Evolutionary conservation across 768 basidiomycete species (phyloP).

Genomic region (Russula foetens): DNA sequence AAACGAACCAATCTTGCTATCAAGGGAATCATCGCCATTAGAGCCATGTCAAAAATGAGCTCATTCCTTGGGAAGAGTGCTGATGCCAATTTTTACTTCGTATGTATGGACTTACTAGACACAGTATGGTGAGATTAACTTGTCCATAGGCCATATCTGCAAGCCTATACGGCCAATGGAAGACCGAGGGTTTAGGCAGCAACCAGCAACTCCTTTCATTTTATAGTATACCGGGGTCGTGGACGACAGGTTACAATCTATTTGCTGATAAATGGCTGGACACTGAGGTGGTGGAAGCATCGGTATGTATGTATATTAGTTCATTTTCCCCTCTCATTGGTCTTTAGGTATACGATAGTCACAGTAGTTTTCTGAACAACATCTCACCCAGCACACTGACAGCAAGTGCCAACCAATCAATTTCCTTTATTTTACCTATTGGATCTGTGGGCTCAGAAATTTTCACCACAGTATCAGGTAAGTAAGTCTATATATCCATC

Average conservation of each 20-base stretch:
- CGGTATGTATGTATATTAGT: conserved; percentile 3
- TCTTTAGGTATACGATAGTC: conserved; percentile 5
- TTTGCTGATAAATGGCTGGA: conserved; percentile 51
- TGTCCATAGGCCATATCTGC: neutral
- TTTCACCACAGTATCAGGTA: no score
- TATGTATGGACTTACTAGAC: conserved; percentile 10
- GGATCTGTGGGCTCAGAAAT: no score
- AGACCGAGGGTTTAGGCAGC: neutral
- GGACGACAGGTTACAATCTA: conserved; percentile 57
- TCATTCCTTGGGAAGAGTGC: conserved; percentile 18
- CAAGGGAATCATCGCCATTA: conserved; percentile 62
- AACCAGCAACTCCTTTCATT: conserved; percentile 2
- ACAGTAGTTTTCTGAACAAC: conserved; percentile 1
- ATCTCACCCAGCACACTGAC: neutral
- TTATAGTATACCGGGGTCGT: conserved; percentile 27
- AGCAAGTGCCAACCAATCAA: no score
- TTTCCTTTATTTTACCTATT: no score
- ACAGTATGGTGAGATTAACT: neutral
- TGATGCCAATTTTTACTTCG: conserved; percentile 23
- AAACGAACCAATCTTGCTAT: conserved; percentile 70
- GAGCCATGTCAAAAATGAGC: conserved; percentile 53
- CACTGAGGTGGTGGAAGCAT: conserved; percentile 38
- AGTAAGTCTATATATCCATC: no score
- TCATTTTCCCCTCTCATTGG: neutral
- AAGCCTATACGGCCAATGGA: conserved; percentile 6